Evolutionary conservation across 2,329 filamentous ascomycete genomes (phyloP).

Genomic region (Diaporthe eres): DNA sequence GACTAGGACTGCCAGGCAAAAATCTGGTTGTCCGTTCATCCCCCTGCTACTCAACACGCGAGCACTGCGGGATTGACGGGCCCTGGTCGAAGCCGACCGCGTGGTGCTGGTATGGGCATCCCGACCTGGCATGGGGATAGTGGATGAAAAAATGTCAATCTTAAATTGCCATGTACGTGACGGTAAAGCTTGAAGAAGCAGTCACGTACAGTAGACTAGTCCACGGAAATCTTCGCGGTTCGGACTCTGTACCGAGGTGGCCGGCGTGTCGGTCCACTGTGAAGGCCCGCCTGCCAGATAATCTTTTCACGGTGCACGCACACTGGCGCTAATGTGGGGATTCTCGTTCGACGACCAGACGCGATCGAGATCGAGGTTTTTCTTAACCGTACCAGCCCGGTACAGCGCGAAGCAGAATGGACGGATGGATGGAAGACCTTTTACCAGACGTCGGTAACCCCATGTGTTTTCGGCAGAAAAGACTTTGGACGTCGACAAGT

Average conservation of each 20-base stretch:
- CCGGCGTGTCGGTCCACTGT: slow-evolving; percentile 22
- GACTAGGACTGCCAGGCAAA: not conserved
- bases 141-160: not conserved
- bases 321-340: slow-evolving; percentile 16
- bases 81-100: not conserved
- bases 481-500: not conserved
- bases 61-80: not conserved
- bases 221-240: slow-evolving; percentile 24
- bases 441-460: not conserved
- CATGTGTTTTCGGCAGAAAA: not conserved
- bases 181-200: not conserved
- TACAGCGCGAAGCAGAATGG: not conserved
- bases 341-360: not conserved
- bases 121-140: not conserved
- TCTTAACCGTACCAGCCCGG: not conserved
- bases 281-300: slow-evolving; percentile 13
- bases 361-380: slow-evolving; percentile 10
- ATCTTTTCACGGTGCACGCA: slow-evolving; percentile 19
- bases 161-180: not conserved
- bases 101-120: slow-evolving; percentile 3
- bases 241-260: slow-evolving; percentile 28
- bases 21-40: not conserved
- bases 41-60: not conserved
- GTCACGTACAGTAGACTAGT: not conserved
- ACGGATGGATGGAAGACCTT: not conserved